Percentiles rank a stretch among this genome's conserved stretches.
Evolutionary conservation across 257 asterid genomes (phyloP).

Genomic region (Solanum chaucha): DNA sequence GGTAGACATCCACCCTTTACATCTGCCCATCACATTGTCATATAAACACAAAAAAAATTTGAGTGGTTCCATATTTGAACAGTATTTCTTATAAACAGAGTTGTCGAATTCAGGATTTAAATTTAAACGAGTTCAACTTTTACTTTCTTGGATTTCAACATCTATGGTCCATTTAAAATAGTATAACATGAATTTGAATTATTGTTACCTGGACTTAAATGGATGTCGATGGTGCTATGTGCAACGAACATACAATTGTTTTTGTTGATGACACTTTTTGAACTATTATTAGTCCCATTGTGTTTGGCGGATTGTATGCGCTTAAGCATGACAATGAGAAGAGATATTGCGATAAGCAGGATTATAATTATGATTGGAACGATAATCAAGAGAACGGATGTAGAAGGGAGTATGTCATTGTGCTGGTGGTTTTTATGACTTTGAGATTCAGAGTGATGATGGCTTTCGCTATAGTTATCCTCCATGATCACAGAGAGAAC

Average conservation of each 20-base stretch:
- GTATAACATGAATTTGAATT: background rate
- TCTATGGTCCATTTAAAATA: background rate
- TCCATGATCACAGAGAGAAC: conserved; percentile 20
- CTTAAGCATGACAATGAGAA: conserved; percentile 46
- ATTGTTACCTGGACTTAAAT: conserved; percentile 38
- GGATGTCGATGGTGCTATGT: conserved; percentile 41
- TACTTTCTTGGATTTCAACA: background rate
- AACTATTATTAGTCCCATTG: background rate
- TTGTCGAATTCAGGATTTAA: background rate
- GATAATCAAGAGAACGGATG: conserved; percentile 43
- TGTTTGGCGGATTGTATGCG: conserved; percentile 26
- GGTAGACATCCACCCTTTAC: conserved; percentile 39
- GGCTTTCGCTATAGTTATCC: background rate
- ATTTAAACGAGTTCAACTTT: background rate
- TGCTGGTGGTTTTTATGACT: conserved; percentile 10
- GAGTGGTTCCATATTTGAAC: background rate
- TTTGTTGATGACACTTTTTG: conserved; percentile 13
- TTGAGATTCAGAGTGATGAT: conserved; percentile 8
- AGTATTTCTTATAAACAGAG: too few relatives aligned
- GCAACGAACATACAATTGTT: conserved; percentile 44
- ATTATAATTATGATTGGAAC: conserved; percentile 46
- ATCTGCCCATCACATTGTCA: conserved; percentile 9
- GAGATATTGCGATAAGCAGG: conserved; percentile 40
- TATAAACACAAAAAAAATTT: background rate
- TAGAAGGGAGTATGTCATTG: conserved; percentile 32